These are phyloP conservation scores for Podospora didyma DNA, from an alignment of 495 filamentous ascomycete genomes.

Conservation along the genomic window DNA sequence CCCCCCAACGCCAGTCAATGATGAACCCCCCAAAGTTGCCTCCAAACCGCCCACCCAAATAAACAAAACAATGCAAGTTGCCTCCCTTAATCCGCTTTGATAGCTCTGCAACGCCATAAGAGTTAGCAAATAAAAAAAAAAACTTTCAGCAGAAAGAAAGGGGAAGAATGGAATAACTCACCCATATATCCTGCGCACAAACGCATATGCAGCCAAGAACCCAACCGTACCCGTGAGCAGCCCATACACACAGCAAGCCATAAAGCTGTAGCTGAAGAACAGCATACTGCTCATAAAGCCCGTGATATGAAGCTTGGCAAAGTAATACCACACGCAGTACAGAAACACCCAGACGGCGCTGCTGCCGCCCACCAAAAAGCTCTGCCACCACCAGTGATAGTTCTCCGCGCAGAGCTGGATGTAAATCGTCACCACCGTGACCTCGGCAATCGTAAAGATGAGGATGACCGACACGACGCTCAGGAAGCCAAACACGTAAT, in stretches of 20 bases:
- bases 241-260: constrained; percentile 82
- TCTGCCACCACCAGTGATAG: constrained; percentile 96
- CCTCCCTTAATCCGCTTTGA: constrained; percentile 8
- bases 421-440: constrained; percentile 86
- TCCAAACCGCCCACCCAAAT: too few species aligned
- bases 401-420: constrained; percentile 85
- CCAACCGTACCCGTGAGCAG: constrained; percentile 83
- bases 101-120: constrained; percentile 5
- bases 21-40: too few species aligned
- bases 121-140: not conserved
- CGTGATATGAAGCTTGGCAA: constrained; percentile 74
- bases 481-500: constrained; percentile 92
- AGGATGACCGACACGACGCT: constrained; percentile 71
- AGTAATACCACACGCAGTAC: constrained; percentile 87
- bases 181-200: constrained; percentile 87
- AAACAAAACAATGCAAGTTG: too few species aligned
- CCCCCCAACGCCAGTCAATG: too few species aligned
- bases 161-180: constrained; percentile 35
- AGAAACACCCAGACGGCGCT: constrained; percentile 81
- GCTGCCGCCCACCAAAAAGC: constrained; percentile 77
- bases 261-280: constrained; percentile 78
- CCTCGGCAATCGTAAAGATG: constrained; percentile 78
- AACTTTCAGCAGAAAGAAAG: not conserved
- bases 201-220: constrained; percentile 82
- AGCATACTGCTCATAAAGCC: constrained; percentile 77